phyloP scores from a whole-genome alignment of 2,329 filamentous ascomycete genomes.

The Clarireedia homoeocarpa region DNA sequence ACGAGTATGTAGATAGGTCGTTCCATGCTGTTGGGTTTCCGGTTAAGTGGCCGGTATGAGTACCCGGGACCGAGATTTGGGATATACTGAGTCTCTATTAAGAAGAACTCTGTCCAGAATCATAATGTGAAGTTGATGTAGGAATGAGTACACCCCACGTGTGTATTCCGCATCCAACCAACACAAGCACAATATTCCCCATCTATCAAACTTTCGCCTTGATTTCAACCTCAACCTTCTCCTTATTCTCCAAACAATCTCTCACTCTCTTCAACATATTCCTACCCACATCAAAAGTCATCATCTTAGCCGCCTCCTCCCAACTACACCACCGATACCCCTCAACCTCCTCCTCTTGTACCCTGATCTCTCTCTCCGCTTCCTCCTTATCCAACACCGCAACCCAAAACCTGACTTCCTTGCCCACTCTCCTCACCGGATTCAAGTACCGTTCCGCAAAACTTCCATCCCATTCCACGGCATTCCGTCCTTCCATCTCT shows the following conservation, averaged over 20 bases:
- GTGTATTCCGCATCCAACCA: too few species aligned
- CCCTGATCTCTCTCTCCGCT: conserved; percentile 8
- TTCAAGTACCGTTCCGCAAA: conserved; percentile 11
- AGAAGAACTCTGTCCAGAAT: too few species aligned
- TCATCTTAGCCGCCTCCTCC: conserved; percentile 9
- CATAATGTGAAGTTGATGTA: too few species aligned
- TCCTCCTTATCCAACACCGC: conserved; percentile 6
- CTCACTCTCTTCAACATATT: conserved; percentile 10
- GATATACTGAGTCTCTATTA: too few species aligned
- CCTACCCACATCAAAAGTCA: conserved; percentile 13
- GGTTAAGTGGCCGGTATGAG: too few species aligned
- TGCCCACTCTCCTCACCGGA: conserved; percentile 11
- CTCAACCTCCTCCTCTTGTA: conserved; percentile 17
- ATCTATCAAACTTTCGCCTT: neutral
- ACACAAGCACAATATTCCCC: too few species aligned
- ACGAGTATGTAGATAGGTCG: too few species aligned
- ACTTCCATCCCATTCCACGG: conserved; percentile 6
- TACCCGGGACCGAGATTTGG: too few species aligned
- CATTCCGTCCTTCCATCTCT: conserved; percentile 2
- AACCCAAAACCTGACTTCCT: conserved; percentile 15
- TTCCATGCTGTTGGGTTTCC: too few species aligned
- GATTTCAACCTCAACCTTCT: neutral
- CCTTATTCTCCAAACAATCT: neutral
- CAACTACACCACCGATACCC: conserved; percentile 15
- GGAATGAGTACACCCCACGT: too few species aligned